phyloP scores from a whole-genome alignment of 2,329 filamentous ascomycete species.

The Alternaria sp. region DNA sequence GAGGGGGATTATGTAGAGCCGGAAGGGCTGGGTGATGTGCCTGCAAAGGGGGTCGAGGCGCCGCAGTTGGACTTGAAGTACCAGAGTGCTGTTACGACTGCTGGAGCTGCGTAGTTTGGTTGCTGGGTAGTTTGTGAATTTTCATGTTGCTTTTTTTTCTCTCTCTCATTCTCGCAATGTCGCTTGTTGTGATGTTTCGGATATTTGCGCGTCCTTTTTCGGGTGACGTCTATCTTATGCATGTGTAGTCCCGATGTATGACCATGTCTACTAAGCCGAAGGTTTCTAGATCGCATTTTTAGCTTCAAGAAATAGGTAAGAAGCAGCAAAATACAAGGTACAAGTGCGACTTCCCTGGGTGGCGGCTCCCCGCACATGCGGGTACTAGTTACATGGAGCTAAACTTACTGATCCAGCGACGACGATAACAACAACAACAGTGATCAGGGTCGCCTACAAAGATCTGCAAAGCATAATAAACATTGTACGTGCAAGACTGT shows the following conservation, averaged over 20 bases:
- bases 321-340: not conserved
- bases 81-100: conserved; percentile 28
- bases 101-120: conserved; percentile 16
- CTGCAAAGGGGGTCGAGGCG: conserved; percentile 26
- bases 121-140: not conserved
- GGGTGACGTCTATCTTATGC: not conserved
- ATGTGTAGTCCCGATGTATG: not conserved
- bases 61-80: conserved; percentile 29
- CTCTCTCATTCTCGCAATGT: not conserved
- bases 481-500: not conserved
- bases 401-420: not conserved
- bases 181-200: not conserved
- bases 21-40: conserved; percentile 48
- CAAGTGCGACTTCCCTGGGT: not conserved
- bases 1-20: conserved; percentile 51
- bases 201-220: not conserved
- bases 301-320: not conserved
- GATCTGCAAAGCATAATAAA: not conserved
- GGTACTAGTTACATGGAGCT: not conserved
- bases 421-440: not conserved
- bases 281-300: not conserved
- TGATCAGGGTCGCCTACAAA: not conserved
- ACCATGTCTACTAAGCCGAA: not conserved
- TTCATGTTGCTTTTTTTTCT: not conserved
- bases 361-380: conserved; percentile 7